phyloP scores from a whole-genome alignment of 208 protist species.

The Vickermania spadyakhi region DNA sequence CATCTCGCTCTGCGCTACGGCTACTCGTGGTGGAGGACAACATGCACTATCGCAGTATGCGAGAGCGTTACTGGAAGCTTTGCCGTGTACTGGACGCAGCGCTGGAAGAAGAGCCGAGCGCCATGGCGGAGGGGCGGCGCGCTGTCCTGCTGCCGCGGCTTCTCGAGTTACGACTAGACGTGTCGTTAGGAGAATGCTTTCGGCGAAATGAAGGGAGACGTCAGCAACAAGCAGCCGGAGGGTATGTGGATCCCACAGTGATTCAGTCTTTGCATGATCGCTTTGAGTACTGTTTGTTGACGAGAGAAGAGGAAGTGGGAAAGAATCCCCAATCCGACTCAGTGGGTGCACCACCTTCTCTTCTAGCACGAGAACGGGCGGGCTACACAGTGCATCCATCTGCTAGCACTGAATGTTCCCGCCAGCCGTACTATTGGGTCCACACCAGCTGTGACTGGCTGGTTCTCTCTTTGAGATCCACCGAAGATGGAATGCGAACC shows the following conservation, averaged over 20 bases:
- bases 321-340: too few species aligned
- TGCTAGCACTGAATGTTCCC: too few species aligned
- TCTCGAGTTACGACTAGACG: constrained; percentile 5
- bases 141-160: constrained; percentile 41
- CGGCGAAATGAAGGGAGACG: constrained; percentile 23
- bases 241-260: constrained; percentile 27
- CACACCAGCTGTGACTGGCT: too few species aligned
- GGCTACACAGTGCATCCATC: too few species aligned
- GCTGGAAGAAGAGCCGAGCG: neutral
- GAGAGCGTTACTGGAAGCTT: constrained; percentile 53
- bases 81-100: constrained; percentile 18
- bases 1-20: too few species aligned
- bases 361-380: too few species aligned
- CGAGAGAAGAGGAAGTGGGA: too few species aligned
- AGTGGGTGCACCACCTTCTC: too few species aligned
- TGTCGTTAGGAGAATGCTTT: constrained; percentile 28
- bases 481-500: too few species aligned
- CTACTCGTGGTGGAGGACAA: constrained; percentile 72
- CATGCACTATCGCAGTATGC: constrained; percentile 71
- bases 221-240: neutral
- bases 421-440: too few species aligned
- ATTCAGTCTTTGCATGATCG: constrained; percentile 38
- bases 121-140: too few species aligned
- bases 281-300: constrained; percentile 37
- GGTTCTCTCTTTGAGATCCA: too few species aligned